Evolutionary conservation across 2,329 filamentous ascomycete species (phyloP).

Genomic region (Dactylellina cionopaga): DNA sequence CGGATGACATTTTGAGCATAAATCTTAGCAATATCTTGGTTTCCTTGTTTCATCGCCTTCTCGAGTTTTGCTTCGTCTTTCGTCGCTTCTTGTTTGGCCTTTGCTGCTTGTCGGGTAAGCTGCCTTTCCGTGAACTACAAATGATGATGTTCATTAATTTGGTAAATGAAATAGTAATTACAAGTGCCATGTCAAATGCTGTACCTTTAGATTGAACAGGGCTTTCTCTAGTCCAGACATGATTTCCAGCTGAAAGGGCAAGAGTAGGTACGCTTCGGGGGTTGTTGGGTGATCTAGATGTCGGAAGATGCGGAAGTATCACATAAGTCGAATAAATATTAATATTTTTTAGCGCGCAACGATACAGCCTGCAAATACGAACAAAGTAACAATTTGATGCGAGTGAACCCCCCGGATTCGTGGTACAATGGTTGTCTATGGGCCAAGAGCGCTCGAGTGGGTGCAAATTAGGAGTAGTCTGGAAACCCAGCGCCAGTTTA

Average conservation of each 20-base stretch:
- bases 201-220: slow-evolving; percentile 71
- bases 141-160: slow-evolving; percentile 7
- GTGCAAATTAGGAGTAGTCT: too few relatives aligned
- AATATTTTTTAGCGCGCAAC: too few relatives aligned
- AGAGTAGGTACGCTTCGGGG: neutral
- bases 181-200: slow-evolving; percentile 1
- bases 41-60: slow-evolving; percentile 70
- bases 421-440: too few relatives aligned
- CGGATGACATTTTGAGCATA: slow-evolving; percentile 72
- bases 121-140: slow-evolving; percentile 71
- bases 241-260: slow-evolving; percentile 13
- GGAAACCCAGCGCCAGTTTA: too few relatives aligned
- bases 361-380: too few relatives aligned
- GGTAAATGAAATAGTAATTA: slow-evolving; percentile 9
- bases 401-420: too few relatives aligned
- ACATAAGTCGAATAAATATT: too few relatives aligned
- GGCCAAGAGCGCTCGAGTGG: too few relatives aligned
- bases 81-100: slow-evolving; percentile 71
- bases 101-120: slow-evolving; percentile 71
- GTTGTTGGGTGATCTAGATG: neutral
- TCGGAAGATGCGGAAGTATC: neutral
- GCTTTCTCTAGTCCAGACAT: slow-evolving; percentile 73
- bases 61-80: slow-evolving; percentile 69
- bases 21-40: slow-evolving; percentile 71
- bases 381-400: too few relatives aligned